Conservation (phyloP, 768 basidiomycete species). For the Kwoniella europaea region DNA sequence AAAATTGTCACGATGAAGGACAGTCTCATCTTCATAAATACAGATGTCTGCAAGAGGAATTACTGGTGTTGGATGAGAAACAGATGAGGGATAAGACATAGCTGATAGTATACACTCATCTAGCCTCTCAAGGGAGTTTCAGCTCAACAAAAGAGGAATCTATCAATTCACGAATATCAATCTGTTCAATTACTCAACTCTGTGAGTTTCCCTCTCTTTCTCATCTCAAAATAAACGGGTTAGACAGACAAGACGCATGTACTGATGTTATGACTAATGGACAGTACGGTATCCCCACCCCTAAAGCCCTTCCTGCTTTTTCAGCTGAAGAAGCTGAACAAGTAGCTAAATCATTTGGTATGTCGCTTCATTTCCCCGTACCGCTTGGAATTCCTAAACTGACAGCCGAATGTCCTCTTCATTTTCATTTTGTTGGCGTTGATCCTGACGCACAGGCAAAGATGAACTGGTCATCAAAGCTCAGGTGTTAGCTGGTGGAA, state of each 20-base stretch:
- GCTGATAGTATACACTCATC: background rate
- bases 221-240: background rate
- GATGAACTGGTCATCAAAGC: constrained; percentile 94
- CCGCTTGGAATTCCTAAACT: no score
- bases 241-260: no score
- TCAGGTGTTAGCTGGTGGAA: constrained; percentile 96
- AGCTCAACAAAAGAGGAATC: constrained; percentile 74
- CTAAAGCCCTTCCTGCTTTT: constrained; percentile 85
- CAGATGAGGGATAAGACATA: background rate
- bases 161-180: constrained; percentile 98
- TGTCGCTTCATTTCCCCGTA: no score
- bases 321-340: constrained; percentile 85
- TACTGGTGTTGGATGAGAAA: background rate
- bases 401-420: no score
- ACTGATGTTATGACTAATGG: background rate
- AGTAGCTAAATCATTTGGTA: constrained; percentile 87
- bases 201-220: constrained; percentile 61
- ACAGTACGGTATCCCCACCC: constrained; percentile 94
- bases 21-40: background rate
- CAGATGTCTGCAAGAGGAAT: background rate
- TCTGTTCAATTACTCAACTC: constrained; percentile 93
- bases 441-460: constrained; percentile 63
- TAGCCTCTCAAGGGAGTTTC: constrained; percentile 27
- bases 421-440: background rate
- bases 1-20: no score